Base-by-base conservation (phyloP, 352 stramenopile genomes). In the Globisporangium mamillatum region DNA sequence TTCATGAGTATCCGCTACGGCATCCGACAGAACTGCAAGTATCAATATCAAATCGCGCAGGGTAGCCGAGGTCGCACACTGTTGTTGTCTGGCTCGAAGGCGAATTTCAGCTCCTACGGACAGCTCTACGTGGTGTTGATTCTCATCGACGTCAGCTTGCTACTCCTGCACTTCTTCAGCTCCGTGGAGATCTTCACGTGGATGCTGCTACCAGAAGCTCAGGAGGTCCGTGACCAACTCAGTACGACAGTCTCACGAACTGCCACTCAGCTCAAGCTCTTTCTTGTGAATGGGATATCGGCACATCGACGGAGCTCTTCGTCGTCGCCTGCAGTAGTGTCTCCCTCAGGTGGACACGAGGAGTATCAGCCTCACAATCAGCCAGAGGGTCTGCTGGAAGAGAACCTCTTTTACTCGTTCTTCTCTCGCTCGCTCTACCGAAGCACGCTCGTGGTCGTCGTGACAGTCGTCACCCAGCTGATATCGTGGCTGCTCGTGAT, bases 401-500 rank as follows among this genome's bases (percentile, higher is more conserved):
- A 50, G 14, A 50, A 50, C 41, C 16, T 50, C 41, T 50, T 50
- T 20, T 50, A 50, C 41, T 68, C 66, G 9, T 46, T 41, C 14
- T 70, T 84, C 18, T 53, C 71, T 1, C 75, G 68, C 8, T 83
- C 80, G 14, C 69, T 90, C 12, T 77, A 77, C 38, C 82, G 78
- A 50, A 86, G 72, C 60, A 58, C 64, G 0, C 64, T 74, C 10
- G 66, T 82, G 0, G 68, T 78, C 20, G 44, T 79, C 4, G 61
- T 84, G 32, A 79, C 63, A 2, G 3, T 75, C 52, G 12, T 73
- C 4, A 74, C 66, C 0, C 73, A 75, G 20, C 46, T 79, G 36
- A 61, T 90, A 41, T 88, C 78, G 44, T 90, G 82, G 82, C 38
- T 86, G 10, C 64, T 91, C 60, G 64, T 87, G 14, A 70, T 88